Conservation (phyloP, 2,329 filamentous ascomycete genomes). For the Fusarium tricinctum region DNA sequence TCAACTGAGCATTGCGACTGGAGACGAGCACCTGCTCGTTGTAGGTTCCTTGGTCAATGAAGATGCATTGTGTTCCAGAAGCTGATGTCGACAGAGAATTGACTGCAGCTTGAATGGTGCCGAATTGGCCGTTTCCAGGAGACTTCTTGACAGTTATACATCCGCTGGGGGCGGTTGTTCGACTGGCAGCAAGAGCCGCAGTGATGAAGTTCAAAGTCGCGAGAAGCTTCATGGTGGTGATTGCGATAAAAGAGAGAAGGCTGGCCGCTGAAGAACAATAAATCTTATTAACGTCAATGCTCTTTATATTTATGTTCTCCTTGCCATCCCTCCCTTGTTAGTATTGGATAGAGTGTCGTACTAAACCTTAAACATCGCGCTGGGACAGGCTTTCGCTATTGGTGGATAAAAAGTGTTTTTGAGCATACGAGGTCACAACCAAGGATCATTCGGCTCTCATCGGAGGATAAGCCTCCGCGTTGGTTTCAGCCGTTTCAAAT, state of each 20-base stretch:
- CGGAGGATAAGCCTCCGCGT: constrained; percentile 33
- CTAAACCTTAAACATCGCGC: not conserved
- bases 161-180: constrained; percentile 60
- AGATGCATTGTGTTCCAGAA: constrained; percentile 69
- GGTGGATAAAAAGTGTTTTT: constrained; percentile 32
- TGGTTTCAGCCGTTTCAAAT: constrained; percentile 39
- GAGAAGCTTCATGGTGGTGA: constrained; percentile 40
- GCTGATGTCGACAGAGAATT: constrained; percentile 68
- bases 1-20: constrained; percentile 63
- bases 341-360: not conserved
- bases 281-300: not conserved
- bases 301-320: constrained; percentile 6
- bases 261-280: not conserved
- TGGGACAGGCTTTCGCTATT: constrained; percentile 3
- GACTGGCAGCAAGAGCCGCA: constrained; percentile 50
- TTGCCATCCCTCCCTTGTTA: not conserved
- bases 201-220: constrained; percentile 30
- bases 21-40: constrained; percentile 63
- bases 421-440: not conserved
- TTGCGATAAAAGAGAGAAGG: not conserved
- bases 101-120: constrained; percentile 67
- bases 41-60: constrained; percentile 75
- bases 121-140: constrained; percentile 52
- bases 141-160: constrained; percentile 63
- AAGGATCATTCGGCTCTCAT: constrained; percentile 2